Base-by-base conservation (phyloP, 106 monocot species). In the Acorus calamus region DNA sequence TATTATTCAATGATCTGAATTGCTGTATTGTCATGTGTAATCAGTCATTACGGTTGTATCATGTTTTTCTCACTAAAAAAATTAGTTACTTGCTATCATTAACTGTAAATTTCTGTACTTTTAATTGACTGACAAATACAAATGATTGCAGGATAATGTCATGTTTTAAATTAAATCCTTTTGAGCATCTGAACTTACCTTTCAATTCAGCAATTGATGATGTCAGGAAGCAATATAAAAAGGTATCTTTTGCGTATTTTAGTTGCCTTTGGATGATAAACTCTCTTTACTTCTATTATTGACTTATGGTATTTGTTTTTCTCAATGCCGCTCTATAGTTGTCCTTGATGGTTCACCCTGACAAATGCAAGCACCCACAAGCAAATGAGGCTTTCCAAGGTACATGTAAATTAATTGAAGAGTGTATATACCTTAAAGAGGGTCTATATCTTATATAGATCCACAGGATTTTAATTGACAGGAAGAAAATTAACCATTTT, bases 341-440 rank as follows among this genome's bases (percentile, higher is more conserved):
- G 51, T 96, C 96, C 41, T 81, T 96, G 87, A 66, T 96, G 55
- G 91, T 96, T 71, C 96, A 96, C 72, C 91, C 91, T 73, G 96
- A 96, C 60, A 96, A 91, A 76, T 96, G 96, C 78, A 96, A 96
- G 71, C 91, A 96, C 74, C 83, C 91, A 49, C 84, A 96, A 81
- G 82, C 96, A 60, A 91, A 91, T 75, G 96, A 96, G 70, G 96
- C 96, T 11, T 96, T 96, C 77, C 73, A 49, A 87, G 96, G 96
- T 96, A 83, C 44, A 49, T 54, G 28, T 28, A 28, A 28, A 28
- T 28, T 28, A n/a, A n/a, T n/a, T n/a, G n/a, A n/a, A n/a, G n/a
- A n/a, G n/a, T n/a, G n/a, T n/a, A n/a, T n/a, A n/a, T n/a, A n/a
- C n/a, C n/a, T n/a, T n/a, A 28, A 28, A 28, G 28, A 28, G 28